phyloP scores from a whole-genome alignment of 352 stramenopile genomes.

The Lagenidium sp. region DNA sequence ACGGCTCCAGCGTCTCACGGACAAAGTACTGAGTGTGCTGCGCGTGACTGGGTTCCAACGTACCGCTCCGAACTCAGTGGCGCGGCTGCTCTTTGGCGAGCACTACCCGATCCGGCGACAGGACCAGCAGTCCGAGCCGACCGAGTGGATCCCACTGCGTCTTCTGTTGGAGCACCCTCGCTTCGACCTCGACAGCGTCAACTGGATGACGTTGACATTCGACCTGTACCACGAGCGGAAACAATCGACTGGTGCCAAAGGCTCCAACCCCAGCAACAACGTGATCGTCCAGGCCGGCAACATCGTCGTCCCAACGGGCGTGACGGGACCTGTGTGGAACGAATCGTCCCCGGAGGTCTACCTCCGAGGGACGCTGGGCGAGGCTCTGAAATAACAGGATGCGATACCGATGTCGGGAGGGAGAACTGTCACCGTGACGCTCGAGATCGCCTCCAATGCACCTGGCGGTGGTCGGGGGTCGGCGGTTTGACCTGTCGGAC shows the following conservation, averaged over 20 bases:
- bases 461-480: too few species aligned
- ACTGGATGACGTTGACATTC: conserved; percentile 1
- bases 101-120: conserved; percentile 8
- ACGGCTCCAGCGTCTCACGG: conserved; percentile 4
- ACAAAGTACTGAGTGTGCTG: not conserved
- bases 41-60: conserved; percentile 2
- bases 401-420: too few species aligned
- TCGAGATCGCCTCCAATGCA: too few species aligned
- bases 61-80: not conserved
- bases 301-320: too few species aligned
- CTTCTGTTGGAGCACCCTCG: conserved; percentile 3
- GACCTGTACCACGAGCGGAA: not conserved
- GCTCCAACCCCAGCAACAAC: not conserved
- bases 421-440: too few species aligned
- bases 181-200: conserved; percentile 2
- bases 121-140: conserved; percentile 1
- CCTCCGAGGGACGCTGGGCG: not conserved
- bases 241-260: not conserved
- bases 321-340: not conserved
- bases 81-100: conserved; percentile 3
- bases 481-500: too few species aligned
- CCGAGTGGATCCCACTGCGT: conserved; percentile 14
- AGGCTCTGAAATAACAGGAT: too few species aligned
- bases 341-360: not conserved
- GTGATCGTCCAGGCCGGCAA: not conserved